phyloP scores from a whole-genome alignment of 352 stramenopile species.

The Bremia lactucae region DNA sequence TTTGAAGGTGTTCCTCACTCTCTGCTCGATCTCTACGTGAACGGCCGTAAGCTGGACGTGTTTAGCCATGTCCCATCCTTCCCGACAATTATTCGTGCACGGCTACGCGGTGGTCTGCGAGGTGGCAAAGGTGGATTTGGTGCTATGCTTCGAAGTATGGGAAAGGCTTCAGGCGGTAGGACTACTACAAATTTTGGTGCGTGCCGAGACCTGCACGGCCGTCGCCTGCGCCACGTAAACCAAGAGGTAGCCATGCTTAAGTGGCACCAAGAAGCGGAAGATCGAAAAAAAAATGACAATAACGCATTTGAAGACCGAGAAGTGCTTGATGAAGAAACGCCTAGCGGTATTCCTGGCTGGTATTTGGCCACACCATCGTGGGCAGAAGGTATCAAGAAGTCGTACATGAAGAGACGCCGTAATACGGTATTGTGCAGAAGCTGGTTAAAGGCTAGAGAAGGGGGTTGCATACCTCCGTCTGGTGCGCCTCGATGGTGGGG shows the following conservation, averaged over 20 bases:
- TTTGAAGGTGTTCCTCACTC: constrained; percentile 32
- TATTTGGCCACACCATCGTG: constrained; percentile 75
- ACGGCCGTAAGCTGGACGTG: constrained; percentile 32
- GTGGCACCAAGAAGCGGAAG: constrained; percentile 51
- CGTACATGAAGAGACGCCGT: constrained; percentile 75
- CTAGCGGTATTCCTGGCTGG: constrained; percentile 76
- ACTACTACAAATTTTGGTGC: constrained; percentile 70
- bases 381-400: constrained; percentile 74
- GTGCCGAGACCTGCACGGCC: constrained; percentile 69
- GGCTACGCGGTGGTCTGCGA: constrained; percentile 47
- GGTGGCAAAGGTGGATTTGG: constrained; percentile 80
- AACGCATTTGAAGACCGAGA: constrained; percentile 49
- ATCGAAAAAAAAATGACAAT: constrained; percentile 35
- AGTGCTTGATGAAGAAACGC: constrained; percentile 67
- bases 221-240: constrained; percentile 77
- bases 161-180: constrained; percentile 60
- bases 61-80: constrained; percentile 27
- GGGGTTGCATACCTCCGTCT: constrained; percentile 19
- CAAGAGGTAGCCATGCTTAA: constrained; percentile 80
- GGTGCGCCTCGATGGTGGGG: constrained; percentile 70
- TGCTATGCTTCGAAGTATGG: constrained; percentile 73
- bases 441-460: constrained; percentile 60
- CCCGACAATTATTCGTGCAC: constrained; percentile 51
- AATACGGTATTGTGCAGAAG: constrained; percentile 68
- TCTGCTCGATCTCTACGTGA: constrained; percentile 49